Conservation (phyloP, 2,329 filamentous ascomycete species). For the Neobulgaria alba region DNA sequence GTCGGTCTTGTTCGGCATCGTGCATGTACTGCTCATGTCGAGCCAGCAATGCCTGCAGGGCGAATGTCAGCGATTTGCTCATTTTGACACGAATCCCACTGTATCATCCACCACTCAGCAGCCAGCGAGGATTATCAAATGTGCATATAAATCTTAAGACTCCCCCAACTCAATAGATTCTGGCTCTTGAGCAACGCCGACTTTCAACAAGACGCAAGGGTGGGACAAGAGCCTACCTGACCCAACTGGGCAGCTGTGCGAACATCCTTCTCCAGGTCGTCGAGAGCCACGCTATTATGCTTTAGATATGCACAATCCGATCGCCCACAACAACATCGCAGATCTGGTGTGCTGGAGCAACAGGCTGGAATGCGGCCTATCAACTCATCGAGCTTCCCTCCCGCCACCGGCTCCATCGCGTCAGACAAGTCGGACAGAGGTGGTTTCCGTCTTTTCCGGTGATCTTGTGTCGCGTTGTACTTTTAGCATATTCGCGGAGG, state of each 20-base stretch:
- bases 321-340: constrained; percentile 75
- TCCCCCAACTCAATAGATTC: too few species aligned
- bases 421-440: background rate
- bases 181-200: background rate
- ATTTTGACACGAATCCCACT: constrained; percentile 9
- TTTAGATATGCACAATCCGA: constrained; percentile 70
- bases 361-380: constrained; percentile 23
- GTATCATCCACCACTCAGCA: constrained; percentile 1
- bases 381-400: constrained; percentile 17
- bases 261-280: constrained; percentile 80
- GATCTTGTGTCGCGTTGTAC: background rate
- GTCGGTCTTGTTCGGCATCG: constrained; percentile 79
- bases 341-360: constrained; percentile 12
- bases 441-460: background rate
- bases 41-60: constrained; percentile 75
- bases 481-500: background rate
- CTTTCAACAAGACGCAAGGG: constrained; percentile 1
- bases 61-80: constrained; percentile 55
- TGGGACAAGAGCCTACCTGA: constrained; percentile 59
- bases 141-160: too few species aligned
- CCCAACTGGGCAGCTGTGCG: constrained; percentile 79
- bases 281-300: constrained; percentile 70
- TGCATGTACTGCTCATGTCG: constrained; percentile 93
- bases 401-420: background rate
- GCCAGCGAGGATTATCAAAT: too few species aligned